Evolutionary conservation across 2,329 filamentous ascomycete genomes (phyloP), one percentile per base, ranked within the genome.

Genomic region (Xylariaceae sp.): DNA sequence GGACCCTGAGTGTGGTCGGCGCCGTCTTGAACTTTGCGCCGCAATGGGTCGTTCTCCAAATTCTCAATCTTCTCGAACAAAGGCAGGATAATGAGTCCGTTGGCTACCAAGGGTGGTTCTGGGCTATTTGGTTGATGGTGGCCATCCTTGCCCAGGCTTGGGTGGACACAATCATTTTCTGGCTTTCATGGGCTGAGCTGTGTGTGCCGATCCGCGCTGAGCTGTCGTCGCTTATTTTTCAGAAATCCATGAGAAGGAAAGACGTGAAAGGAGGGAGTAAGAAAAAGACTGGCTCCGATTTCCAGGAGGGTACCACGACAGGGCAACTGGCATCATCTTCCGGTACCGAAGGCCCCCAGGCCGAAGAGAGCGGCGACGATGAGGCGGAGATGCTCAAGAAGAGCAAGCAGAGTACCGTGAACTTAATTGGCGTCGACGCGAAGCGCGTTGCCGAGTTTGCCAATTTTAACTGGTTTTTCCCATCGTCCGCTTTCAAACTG

Each of bases 351-450:
- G 65, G 63, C 30, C 67, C 68, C 3, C 69, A 72, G 19, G 63
- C 57, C 21, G 65, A 62, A 10, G 63, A 65, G 0, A 73, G 73
- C 1, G 74, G 75, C 3, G 76, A 80, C 29, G 74, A 78, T n/a
- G 77, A 81, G 8, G 60, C 70, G 65, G 65, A 74, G 63, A 51
- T 75, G 22, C 62, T 74, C 18, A 76, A 62, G 63, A 78, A 70
- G 68, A 83, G 59, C 80, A 85, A 69, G 57, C 88, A 92, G 69
- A 84, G 80, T 51, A 87, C 86, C 3, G 84, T 92, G 52, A 92
- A 92, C 67, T 75, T 91, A 34, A 84, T 92, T 43, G 87, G 86
- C n/a, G 84, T 92, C 10, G 88, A 92, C 67, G 76, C 82, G 7
- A 82, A 83, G 58, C 81, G 87, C 37, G 76, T 92, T 40, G 75